Percentiles rank a stretch among this genome's conserved stretches.
phyloP scores from a whole-genome alignment of 192 early-diverging fungal species.

The Coemansia sp. region DNA sequence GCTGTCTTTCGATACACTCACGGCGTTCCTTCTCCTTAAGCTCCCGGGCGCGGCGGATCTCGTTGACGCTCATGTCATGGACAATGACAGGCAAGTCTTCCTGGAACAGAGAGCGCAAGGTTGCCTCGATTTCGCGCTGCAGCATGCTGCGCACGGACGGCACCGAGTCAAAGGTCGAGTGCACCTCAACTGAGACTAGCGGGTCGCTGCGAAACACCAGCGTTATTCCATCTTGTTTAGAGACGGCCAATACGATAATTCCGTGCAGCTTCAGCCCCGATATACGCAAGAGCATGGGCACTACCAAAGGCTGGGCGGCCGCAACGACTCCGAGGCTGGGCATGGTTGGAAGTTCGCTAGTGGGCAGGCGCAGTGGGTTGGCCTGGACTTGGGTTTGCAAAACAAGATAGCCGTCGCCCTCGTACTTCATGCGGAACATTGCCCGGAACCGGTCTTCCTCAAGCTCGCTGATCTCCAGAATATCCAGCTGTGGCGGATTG shows the following conservation, averaged over 20 bases:
- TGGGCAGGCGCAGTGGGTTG: slow-evolving; percentile 56
- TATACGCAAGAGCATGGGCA: slow-evolving; percentile 95
- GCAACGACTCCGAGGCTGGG: slow-evolving; percentile 76
- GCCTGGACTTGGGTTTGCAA: slow-evolving; percentile 92
- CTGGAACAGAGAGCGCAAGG: slow-evolving; percentile 87
- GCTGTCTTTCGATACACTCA: slow-evolving; percentile 65
- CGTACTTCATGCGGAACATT: slow-evolving; percentile 94
- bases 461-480: slow-evolving; percentile 96
- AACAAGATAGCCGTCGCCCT: slow-evolving; percentile 90
- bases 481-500: slow-evolving; percentile 93
- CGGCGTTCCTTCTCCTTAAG: slow-evolving; percentile 47
- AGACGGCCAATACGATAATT: slow-evolving; percentile 92
- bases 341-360: slow-evolving; percentile 64
- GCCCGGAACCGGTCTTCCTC: slow-evolving; percentile 92
- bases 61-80: slow-evolving; percentile 78
- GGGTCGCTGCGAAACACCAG: slow-evolving; percentile 98
- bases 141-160: slow-evolving; percentile 85
- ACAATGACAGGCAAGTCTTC: slow-evolving; percentile 94
- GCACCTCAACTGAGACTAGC: slow-evolving; percentile 89
- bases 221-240: slow-evolving; percentile 92
- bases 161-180: slow-evolving; percentile 96
- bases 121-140: slow-evolving; percentile 89
- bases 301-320: slow-evolving; percentile 91
- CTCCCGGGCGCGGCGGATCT: slow-evolving; percentile 47
- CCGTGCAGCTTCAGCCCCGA: slow-evolving; percentile 87